phyloP scores from a whole-genome alignment of 345 rosid species.

The Salix brachista region DNA sequence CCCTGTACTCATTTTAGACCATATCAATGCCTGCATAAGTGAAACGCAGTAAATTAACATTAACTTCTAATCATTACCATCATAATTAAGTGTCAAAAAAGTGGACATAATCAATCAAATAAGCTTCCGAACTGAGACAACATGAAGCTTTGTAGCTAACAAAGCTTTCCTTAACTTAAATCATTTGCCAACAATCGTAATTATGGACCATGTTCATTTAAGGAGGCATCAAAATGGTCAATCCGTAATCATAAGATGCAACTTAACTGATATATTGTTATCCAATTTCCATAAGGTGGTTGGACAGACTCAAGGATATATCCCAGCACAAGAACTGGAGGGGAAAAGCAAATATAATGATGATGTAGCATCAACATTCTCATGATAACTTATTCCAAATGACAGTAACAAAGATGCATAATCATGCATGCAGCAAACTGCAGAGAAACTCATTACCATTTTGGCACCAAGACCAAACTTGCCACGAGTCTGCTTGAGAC shows the following conservation, averaged over 20 bases:
- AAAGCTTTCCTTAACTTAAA: background rate
- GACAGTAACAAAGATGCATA: slow-evolving; percentile 9
- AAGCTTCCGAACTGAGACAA: background rate
- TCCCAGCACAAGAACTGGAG: background rate
- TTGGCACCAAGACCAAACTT: slow-evolving; percentile 99
- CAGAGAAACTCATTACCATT: slow-evolving; percentile 53
- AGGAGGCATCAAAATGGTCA: background rate
- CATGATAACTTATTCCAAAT: background rate
- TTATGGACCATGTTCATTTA: background rate
- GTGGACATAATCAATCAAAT: background rate
- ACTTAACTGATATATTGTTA: background rate
- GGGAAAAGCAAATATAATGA: background rate
- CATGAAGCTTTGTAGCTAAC: background rate
- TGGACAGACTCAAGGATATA: background rate
- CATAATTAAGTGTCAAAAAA: slow-evolving; percentile 1
- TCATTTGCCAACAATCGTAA: background rate
- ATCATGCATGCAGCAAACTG: background rate
- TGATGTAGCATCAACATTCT: background rate
- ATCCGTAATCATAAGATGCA: background rate
- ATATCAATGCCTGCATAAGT: slow-evolving; percentile 78
- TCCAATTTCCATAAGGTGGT: slow-evolving; percentile 3
- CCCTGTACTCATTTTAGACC: slow-evolving; percentile 99
- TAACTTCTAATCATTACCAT: background rate
- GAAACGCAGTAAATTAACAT: slow-evolving; percentile 1
- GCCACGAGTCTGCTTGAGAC: slow-evolving; percentile 96